Conservation (phyloP, 805 yeast species). For the Kregervanrija delftensis region DNA sequence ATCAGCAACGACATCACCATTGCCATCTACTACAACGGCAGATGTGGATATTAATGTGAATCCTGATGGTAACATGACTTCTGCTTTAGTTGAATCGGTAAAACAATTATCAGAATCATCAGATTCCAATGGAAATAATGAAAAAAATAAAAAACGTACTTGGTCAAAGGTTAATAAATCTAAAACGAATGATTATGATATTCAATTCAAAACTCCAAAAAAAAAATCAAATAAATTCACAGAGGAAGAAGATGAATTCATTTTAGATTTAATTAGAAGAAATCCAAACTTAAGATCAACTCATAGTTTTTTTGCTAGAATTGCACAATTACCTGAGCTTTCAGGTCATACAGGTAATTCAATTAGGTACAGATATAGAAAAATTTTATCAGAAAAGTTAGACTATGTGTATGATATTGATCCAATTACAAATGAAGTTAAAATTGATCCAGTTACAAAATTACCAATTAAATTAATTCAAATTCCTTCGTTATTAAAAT, state of each 20-base stretch:
- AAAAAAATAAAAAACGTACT: neutral
- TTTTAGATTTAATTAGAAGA: constrained; percentile 59
- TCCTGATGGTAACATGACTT: neutral
- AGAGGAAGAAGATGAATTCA: constrained; percentile 55
- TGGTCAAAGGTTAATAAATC: neutral
- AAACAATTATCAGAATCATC: neutral
- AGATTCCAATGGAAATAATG: neutral
- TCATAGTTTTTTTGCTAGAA: constrained; percentile 57
- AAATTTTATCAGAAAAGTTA: constrained; percentile 33
- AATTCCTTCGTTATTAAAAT: constrained; percentile 47
- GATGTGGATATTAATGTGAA: neutral
- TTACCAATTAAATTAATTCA: constrained; percentile 32
- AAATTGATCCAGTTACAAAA: constrained; percentile 35
- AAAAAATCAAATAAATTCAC: constrained; percentile 44
- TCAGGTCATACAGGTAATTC: constrained; percentile 72
- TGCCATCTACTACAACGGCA: constrained; percentile 1
- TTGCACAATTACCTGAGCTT: constrained; percentile 43
- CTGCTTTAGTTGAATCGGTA: neutral
- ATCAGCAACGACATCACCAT: neutral
- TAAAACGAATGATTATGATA: neutral
- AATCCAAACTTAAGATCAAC: constrained; percentile 64
- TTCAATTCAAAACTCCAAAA: constrained; percentile 24
- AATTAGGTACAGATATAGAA: constrained; percentile 55
- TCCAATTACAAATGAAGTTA: constrained; percentile 33
- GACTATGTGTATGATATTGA: constrained; percentile 45